phyloP scores from a whole-genome alignment of 2,329 filamentous ascomycete species.

The Triangularia verruculosa region DNA sequence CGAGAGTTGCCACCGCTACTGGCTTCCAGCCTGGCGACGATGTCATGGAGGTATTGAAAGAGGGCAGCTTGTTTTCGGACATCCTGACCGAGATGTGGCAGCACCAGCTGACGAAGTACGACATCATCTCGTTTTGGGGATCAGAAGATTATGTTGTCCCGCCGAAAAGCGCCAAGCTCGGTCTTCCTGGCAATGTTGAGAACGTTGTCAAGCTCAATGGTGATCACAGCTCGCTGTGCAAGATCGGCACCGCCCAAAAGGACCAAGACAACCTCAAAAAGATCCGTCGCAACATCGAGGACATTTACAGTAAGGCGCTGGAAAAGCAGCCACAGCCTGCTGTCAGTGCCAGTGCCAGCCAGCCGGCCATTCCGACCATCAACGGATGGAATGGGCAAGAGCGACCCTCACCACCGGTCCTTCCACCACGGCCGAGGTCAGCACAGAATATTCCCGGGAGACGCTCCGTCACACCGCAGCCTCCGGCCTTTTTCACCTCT shows the following conservation, averaged over 20 bases:
- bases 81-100: constrained; percentile 19
- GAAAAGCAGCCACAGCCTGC: not conserved
- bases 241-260: not conserved
- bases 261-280: not conserved
- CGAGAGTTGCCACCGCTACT: constrained; percentile 20
- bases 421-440: not conserved
- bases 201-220: constrained; percentile 21
- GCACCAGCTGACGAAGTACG: constrained; percentile 10
- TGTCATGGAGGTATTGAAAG: constrained; percentile 19
- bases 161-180: constrained; percentile 13
- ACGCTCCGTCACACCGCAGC: not conserved
- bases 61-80: constrained; percentile 24
- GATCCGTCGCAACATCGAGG: constrained; percentile 5
- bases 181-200: constrained; percentile 17
- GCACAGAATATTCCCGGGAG: not conserved
- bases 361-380: not conserved
- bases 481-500: not conserved
- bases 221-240: constrained; percentile 20
- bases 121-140: constrained; percentile 26
- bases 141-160: constrained; percentile 19
- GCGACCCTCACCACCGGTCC: not conserved
- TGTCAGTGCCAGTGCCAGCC: too few relatives aligned
- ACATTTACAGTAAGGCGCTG: constrained; percentile 4
- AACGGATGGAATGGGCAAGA: not conserved
- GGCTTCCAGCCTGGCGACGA: constrained; percentile 23